A percentile compares a stretch with the other conserved stretches of the same genome.
Conservation (phyloP, 805 yeast species). For the Monosporozyma siamensis region DNA sequence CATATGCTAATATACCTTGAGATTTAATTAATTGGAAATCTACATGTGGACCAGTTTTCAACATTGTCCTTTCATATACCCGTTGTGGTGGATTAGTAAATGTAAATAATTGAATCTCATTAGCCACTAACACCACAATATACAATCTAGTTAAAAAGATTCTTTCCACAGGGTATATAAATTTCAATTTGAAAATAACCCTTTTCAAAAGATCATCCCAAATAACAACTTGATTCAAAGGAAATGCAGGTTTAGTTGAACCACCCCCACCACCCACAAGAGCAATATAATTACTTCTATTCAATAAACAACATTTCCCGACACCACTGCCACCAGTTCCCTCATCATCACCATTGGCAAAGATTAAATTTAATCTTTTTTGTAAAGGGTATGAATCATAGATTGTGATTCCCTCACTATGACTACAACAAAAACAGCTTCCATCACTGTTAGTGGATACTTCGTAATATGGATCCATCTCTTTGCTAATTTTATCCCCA, state of each 20-base stretch:
- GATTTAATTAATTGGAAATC: conserved; percentile 20
- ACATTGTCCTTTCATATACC: background rate
- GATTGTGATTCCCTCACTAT: conserved; percentile 73
- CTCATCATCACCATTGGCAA: conserved; percentile 41
- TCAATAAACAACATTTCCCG: conserved; percentile 71
- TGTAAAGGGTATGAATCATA: conserved; percentile 77
- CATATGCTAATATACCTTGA: conserved; percentile 6
- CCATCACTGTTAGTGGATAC: conserved; percentile 82
- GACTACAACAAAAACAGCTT: conserved; percentile 80
- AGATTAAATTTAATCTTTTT: conserved; percentile 17
- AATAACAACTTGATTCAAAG: conserved; percentile 69
- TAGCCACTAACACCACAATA: conserved; percentile 61
- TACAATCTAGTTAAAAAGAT: conserved; percentile 67
- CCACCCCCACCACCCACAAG: conserved; percentile 59
- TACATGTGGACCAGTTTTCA: conserved; percentile 11
- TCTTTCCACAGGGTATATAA: conserved; percentile 63
- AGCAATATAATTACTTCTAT: conserved; percentile 84
- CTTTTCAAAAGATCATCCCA: conserved; percentile 88
- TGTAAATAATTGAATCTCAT: conserved; percentile 64
- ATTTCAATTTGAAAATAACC: conserved; percentile 64
- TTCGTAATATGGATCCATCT: conserved; percentile 34
- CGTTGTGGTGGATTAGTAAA: conserved; percentile 64
- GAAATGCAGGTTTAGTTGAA: conserved; percentile 51
- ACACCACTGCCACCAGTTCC: conserved; percentile 55
- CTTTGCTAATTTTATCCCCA: background rate